A percentile compares a stretch with the other conserved stretches of the same genome.
Conservation (phyloP, 768 basidiomycete genomes). For the Trametes maxima region DNA sequence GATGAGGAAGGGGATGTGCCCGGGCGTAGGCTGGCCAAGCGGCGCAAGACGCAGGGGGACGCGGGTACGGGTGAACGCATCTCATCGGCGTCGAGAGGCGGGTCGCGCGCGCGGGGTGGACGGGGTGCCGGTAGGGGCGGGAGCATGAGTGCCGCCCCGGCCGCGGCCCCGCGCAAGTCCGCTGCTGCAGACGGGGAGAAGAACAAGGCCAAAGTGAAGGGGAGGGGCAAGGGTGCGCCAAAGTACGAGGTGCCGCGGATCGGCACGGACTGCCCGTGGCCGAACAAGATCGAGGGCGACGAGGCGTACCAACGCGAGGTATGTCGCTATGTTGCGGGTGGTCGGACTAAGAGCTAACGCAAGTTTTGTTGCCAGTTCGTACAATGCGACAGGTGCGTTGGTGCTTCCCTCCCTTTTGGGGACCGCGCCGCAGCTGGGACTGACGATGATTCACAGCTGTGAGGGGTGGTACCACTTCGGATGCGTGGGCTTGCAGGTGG, state of each 20-base stretch:
- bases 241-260: constrained; percentile 15
- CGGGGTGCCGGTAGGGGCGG: background rate
- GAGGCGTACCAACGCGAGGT: constrained; percentile 23
- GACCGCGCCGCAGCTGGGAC: background rate
- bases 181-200: background rate
- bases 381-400: constrained; percentile 21
- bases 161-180: background rate
- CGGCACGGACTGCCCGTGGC: constrained; percentile 23
- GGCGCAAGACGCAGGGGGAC: constrained; percentile 18
- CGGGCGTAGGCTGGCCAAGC: constrained; percentile 6
- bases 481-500: constrained; percentile 23
- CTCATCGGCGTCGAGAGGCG: background rate
- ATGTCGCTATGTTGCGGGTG: background rate
- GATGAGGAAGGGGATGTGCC: too few species aligned
- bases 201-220: background rate
- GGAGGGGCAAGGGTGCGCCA: background rate
- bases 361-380: constrained; percentile 12
- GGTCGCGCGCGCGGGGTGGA: background rate
- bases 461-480: constrained; percentile 30
- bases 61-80: background rate
- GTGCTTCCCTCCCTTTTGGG: background rate
- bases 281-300: constrained; percentile 16
- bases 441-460: constrained; percentile 15
- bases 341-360: background rate
- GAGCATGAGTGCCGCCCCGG: background rate